These are phyloP conservation scores for Chaetomiaceae sp. DNA, from an alignment of 2,329 filamentous ascomycete species.

Conservation along the genomic window DNA sequence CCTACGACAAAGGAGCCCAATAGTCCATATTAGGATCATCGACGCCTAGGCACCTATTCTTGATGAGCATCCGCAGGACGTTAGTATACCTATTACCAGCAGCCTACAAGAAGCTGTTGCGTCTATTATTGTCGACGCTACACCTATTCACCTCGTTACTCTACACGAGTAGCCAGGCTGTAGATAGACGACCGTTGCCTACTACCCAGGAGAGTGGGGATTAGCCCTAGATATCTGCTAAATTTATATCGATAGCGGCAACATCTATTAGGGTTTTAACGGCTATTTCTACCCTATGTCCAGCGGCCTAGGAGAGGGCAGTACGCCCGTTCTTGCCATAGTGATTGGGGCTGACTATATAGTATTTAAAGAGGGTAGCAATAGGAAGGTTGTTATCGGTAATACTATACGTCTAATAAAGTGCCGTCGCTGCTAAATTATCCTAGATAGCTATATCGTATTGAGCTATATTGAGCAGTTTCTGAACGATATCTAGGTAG, in stretches of 20 bases:
- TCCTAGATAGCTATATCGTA: slow-evolving; percentile 27
- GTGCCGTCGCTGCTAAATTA: slow-evolving; percentile 28
- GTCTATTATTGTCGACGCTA: slow-evolving; percentile 28
- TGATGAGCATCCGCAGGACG: slow-evolving; percentile 29
- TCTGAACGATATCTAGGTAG: slow-evolving; percentile 29
- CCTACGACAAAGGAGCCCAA: slow-evolving; percentile 36
- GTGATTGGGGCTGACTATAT: neutral
- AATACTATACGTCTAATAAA: slow-evolving; percentile 28
- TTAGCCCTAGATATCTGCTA: slow-evolving; percentile 28
- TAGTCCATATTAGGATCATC: slow-evolving; percentile 31
- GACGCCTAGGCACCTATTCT: slow-evolving; percentile 27
- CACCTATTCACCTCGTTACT: slow-evolving; percentile 26
- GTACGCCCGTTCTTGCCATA: slow-evolving; percentile 2
- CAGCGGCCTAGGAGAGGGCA: slow-evolving; percentile 16
- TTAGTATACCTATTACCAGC: slow-evolving; percentile 23
- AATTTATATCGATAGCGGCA: slow-evolving; percentile 25
- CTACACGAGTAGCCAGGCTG: slow-evolving; percentile 26
- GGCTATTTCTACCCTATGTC: slow-evolving; percentile 3
- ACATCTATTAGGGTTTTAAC: slow-evolving; percentile 3
- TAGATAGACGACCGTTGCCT: slow-evolving; percentile 26
- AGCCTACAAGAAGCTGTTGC: slow-evolving; percentile 33
- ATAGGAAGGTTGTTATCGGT: slow-evolving; percentile 27
- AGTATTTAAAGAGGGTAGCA: slow-evolving; percentile 21
- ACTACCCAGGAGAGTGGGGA: slow-evolving; percentile 32
- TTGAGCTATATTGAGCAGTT: slow-evolving; percentile 22